Conservation (phyloP, 352 stramenopile genomes). For the Globisporangium rhizosaccharum region DNA sequence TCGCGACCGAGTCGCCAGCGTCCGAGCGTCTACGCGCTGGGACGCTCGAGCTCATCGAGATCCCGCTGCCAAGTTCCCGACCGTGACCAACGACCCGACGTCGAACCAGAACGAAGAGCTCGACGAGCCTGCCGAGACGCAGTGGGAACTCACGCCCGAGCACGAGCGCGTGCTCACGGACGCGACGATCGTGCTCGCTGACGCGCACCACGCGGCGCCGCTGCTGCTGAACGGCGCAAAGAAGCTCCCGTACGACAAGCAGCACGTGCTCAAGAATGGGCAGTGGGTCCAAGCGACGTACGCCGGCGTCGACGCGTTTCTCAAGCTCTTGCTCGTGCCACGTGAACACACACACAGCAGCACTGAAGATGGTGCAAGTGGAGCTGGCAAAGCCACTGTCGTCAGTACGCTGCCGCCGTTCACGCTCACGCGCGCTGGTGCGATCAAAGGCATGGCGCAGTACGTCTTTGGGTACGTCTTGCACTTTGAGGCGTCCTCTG, state of each 20-base stretch:
- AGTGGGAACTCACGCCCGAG: constrained; percentile 28
- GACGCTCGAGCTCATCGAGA: constrained; percentile 39
- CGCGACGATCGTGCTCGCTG: constrained; percentile 38
- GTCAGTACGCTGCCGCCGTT: constrained; percentile 21
- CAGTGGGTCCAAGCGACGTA: constrained; percentile 64
- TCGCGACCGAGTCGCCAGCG: constrained; percentile 20
- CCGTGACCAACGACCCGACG: too few relatives aligned
- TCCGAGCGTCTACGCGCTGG: constrained; percentile 33
- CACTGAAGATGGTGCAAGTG: background rate
- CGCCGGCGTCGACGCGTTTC: constrained; percentile 50
- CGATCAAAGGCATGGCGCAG: constrained; percentile 63
- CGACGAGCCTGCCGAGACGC: background rate
- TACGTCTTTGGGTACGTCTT: constrained; percentile 50
- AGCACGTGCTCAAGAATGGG: constrained; percentile 28
- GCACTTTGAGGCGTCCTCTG: too few relatives aligned
- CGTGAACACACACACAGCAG: background rate
- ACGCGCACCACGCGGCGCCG: constrained; percentile 36
- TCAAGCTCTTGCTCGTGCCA: constrained; percentile 17
- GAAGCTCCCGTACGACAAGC: constrained; percentile 3
- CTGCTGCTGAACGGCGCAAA: constrained; percentile 24
- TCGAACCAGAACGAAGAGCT: too few relatives aligned
- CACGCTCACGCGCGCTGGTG: constrained; percentile 45
- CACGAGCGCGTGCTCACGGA: constrained; percentile 34
- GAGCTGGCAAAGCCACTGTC: too few relatives aligned
- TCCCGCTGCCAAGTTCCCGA: constrained; percentile 11